Evolutionary conservation across 108 stramenopile genomes (phyloP).

Genomic region (Fistulifera solaris): DNA sequence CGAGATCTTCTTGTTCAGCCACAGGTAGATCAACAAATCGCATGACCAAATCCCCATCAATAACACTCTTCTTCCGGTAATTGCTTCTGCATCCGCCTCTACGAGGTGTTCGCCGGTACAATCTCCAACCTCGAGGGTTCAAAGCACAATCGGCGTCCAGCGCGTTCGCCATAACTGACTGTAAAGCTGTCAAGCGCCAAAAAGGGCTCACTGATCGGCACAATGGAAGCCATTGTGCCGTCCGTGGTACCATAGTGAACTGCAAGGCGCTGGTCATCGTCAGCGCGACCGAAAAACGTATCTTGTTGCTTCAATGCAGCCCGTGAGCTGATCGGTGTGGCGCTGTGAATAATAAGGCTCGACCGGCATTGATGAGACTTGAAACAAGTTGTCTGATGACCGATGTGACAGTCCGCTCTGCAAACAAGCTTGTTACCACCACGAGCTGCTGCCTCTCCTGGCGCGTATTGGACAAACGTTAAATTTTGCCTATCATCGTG

Average conservation of each 20-base stretch:
- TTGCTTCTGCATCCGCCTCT: slow-evolving; percentile 71
- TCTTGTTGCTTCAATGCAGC: slow-evolving; percentile 83
- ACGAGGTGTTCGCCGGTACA: slow-evolving; percentile 65
- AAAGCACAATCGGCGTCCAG: slow-evolving; percentile 82
- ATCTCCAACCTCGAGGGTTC: slow-evolving; percentile 64
- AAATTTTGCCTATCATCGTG: slow-evolving; percentile 85
- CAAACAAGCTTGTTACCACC: slow-evolving; percentile 91
- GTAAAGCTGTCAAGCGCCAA: slow-evolving; percentile 83
- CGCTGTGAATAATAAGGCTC: slow-evolving; percentile 64
- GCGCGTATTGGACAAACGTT: slow-evolving; percentile 89
- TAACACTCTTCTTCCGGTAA: slow-evolving; percentile 84
- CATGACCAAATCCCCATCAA: slow-evolving; percentile 85
- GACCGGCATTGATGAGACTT: slow-evolving; percentile 65
- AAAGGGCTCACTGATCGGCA: slow-evolving; percentile 82
- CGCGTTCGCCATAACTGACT: slow-evolving; percentile 87
- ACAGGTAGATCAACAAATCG: slow-evolving; percentile 67
- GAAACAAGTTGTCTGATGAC: slow-evolving; percentile 67
- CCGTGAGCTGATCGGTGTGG: slow-evolving; percentile 56
- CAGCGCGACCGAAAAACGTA: slow-evolving; percentile 53
- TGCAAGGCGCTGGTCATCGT: slow-evolving; percentile 81
- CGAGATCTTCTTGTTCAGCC: slow-evolving; percentile 86
- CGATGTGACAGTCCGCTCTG: slow-evolving; percentile 82
- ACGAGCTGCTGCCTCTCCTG: slow-evolving; percentile 76
- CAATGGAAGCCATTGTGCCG: slow-evolving; percentile 64
- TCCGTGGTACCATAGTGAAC: slow-evolving; percentile 83